A percentile compares a stretch with the other conserved stretches of the same genome.
These are phyloP conservation scores for Glebionis coronaria DNA, from an alignment of 129 eudicot species.

Conservation along the genomic window DNA sequence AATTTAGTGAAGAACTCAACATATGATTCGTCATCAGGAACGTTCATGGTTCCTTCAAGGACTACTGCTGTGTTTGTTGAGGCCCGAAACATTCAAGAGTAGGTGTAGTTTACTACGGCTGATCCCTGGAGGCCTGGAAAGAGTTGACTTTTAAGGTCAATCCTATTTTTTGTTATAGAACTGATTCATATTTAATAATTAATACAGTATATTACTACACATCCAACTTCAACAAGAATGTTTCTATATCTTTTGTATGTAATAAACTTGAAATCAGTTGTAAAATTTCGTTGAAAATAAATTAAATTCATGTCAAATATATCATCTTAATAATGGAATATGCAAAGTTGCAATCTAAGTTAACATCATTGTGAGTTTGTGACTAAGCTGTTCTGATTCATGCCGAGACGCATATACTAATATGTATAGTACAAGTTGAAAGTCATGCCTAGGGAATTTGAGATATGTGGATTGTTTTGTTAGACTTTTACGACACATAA, in stretches of 20 bases:
- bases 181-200: background rate
- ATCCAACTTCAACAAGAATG: slow-evolving; percentile 16
- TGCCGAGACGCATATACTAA: background rate
- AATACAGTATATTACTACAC: background rate
- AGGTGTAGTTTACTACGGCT: background rate
- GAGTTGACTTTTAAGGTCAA: slow-evolving; percentile 29
- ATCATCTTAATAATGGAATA: background rate
- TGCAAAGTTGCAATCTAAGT: background rate
- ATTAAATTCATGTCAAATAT: background rate
- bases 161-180: background rate
- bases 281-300: background rate
- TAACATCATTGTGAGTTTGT: background rate
- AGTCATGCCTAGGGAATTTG: background rate
- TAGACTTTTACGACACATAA: slow-evolving; percentile 8
- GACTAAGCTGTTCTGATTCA: background rate
- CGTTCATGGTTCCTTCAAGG: slow-evolving; percentile 67
- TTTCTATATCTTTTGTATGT: background rate
- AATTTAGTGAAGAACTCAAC: slow-evolving; percentile 56
- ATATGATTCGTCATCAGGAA: slow-evolving; percentile 58
- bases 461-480: slow-evolving; percentile 19
- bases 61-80: slow-evolving; percentile 83
- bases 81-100: slow-evolving; percentile 36
- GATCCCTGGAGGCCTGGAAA: background rate
- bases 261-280: background rate
- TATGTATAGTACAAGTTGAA: slow-evolving; percentile 21